Base-by-base conservation (phyloP, 2,329 filamentous ascomycete genomes). In the Madurella fahalii region DNA sequence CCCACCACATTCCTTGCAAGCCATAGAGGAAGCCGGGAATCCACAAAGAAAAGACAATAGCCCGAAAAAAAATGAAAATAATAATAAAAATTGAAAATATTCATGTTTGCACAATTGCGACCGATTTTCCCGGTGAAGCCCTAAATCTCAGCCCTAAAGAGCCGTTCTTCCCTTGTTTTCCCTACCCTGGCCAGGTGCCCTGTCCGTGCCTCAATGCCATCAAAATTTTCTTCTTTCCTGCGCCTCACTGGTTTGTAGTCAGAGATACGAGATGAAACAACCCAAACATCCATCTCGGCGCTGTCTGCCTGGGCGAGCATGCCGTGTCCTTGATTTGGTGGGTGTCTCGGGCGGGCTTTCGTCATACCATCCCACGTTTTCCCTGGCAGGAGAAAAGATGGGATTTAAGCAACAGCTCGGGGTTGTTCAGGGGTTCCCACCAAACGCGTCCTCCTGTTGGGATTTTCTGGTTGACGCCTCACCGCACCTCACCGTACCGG, bases 61-160 rank as follows among this genome's bases (percentile, higher is more conserved):
- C n/a, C n/a, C n/a, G n/a, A n/a, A n/a, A n/a, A n/a, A n/a, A n/a
- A n/a, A n/a, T n/a, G n/a, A n/a, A n/a, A n/a, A n/a, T n/a, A n/a
- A 25, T 25, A 7, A 3, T 7, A 25, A 25, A 25, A 25, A 25
- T 25, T 7, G 25, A 7, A 25, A 7, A 25, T 25, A 25, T 7
- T 25, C 25, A 7, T 25, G 25, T 25, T 25, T 3, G 25, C 17
- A 11, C 15, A 17, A 50, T 39, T 17, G 16, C 39, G 32, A 11
- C 16, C 11, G 16, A 20, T 20, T 52, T 43, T 18, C 13, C 17
- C 45, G 3, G 43, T 43, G 39, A 16, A 52, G 46, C 50, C 50
- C 50, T 52, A 47, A 37, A 41, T 37, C 5, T 47, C 43, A 47
- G 37, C 50, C 50, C 50, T 53, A 43, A 53, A 9, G 9, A 5